A percentile compares a stretch with the other conserved stretches of the same genome.
phyloP scores from a whole-genome alignment of 208 protist species.

The Leishmania amazonensis region DNA sequence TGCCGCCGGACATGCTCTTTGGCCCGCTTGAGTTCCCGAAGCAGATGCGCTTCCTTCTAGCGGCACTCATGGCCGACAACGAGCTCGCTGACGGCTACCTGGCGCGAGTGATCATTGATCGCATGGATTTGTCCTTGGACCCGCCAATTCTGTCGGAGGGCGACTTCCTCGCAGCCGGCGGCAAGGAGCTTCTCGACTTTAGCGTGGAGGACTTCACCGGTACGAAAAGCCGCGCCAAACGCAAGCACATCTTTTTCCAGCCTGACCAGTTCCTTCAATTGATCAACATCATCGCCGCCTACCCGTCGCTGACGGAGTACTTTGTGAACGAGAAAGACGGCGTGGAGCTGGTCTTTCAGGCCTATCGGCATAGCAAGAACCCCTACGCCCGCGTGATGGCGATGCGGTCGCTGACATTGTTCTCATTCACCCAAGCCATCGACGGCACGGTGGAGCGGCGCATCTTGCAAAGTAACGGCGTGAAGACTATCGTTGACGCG shows the following conservation, averaged over 20 bases:
- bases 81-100: slow-evolving; percentile 90
- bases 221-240: slow-evolving; percentile 41
- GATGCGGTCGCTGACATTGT: slow-evolving; percentile 75
- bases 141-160: slow-evolving; percentile 63
- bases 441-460: slow-evolving; percentile 80
- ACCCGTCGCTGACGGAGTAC: slow-evolving; percentile 70
- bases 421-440: slow-evolving; percentile 79
- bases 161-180: slow-evolving; percentile 67
- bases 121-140: slow-evolving; percentile 91
- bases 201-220: slow-evolving; percentile 82
- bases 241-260: slow-evolving; percentile 89
- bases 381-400: slow-evolving; percentile 77
- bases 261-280: slow-evolving; percentile 86
- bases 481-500: slow-evolving; percentile 72
- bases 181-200: slow-evolving; percentile 78
- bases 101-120: slow-evolving; percentile 81
- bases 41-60: slow-evolving; percentile 91
- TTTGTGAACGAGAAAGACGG: slow-evolving; percentile 78
- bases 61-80: slow-evolving; percentile 85
- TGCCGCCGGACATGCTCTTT: slow-evolving; percentile 89
- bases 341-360: slow-evolving; percentile 74
- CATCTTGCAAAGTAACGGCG: slow-evolving; percentile 73
- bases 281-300: slow-evolving; percentile 76
- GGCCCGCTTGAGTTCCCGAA: slow-evolving; percentile 83
- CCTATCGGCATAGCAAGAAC: slow-evolving; percentile 70